phyloP scores from a whole-genome alignment of 768 basidiomycete species.

The Mycena sanguinolenta region DNA sequence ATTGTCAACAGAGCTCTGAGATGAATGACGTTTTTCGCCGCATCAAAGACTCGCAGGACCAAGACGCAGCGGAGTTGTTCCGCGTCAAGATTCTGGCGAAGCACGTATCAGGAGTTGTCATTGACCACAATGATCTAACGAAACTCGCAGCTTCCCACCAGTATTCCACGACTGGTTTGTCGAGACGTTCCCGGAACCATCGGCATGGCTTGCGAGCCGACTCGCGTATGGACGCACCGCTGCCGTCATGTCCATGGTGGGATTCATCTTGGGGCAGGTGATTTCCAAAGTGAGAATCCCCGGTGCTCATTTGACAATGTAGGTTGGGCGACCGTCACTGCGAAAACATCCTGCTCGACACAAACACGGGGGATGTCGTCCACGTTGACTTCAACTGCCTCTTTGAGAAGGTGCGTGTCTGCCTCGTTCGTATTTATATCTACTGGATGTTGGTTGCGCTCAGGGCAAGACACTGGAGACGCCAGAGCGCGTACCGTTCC shows the following conservation, averaged over 20 bases:
- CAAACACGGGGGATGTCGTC: constrained; percentile 88
- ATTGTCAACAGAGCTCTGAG: constrained; percentile 54
- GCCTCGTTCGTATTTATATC: background rate
- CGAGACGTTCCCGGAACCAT: constrained; percentile 96
- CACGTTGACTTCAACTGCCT: constrained; percentile 99
- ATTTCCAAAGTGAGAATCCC: background rate
- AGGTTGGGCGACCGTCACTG: constrained; percentile 98
- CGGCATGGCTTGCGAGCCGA: constrained; percentile 93
- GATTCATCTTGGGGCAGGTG: constrained; percentile 91
- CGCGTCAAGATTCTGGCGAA: constrained; percentile 64
- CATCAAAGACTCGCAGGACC: constrained; percentile 65
- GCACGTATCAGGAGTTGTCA: constrained; percentile 55
- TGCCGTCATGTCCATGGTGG: constrained; percentile 99
- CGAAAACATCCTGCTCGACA: constrained; percentile 96
- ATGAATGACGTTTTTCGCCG: constrained; percentile 61
- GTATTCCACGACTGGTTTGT: constrained; percentile 99
- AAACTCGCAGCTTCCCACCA: constrained; percentile 72
- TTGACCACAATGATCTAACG: background rate
- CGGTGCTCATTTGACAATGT: background rate
- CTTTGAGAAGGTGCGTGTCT: constrained; percentile 85
- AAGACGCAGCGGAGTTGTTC: constrained; percentile 67
- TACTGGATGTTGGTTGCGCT: constrained; percentile 42
- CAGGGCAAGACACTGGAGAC: constrained; percentile 87
- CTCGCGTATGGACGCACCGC: constrained; percentile 88
- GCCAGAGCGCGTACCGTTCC: constrained; percentile 93